A percentile compares a stretch with the other conserved stretches of the same genome.
These are phyloP conservation scores for Mangifera indica DNA, from an alignment of 345 rosid species.

Conservation along the genomic window DNA sequence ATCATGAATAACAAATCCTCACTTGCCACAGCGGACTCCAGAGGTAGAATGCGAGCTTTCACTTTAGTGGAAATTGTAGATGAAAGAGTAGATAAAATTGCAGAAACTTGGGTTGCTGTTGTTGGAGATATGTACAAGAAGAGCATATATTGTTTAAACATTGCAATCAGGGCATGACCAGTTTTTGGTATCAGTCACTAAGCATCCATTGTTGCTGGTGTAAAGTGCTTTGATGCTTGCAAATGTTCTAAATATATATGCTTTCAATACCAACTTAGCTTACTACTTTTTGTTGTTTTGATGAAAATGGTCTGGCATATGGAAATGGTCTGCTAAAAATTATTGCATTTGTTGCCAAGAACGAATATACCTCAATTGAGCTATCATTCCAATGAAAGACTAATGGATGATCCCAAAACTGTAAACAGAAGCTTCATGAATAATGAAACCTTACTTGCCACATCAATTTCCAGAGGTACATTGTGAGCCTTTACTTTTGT, in stretches of 20 bases:
- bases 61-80: constrained; percentile 60
- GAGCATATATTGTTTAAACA: constrained; percentile 50
- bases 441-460: constrained; percentile 7
- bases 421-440: constrained; percentile 1
- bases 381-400: constrained; percentile 61
- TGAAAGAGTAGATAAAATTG: constrained; percentile 56
- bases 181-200: not conserved
- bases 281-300: too few relatives aligned
- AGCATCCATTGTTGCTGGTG: not conserved
- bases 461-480: constrained; percentile 39
- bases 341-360: constrained; percentile 51
- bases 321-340: constrained; percentile 69
- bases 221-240: not conserved
- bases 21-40: not conserved
- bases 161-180: not conserved
- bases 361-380: constrained; percentile 72
- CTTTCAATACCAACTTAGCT: not conserved
- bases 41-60: constrained; percentile 61
- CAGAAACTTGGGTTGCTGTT: constrained; percentile 73
- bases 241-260: not conserved
- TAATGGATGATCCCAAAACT: constrained; percentile 18
- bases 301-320: constrained; percentile 26
- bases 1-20: constrained; percentile 8
- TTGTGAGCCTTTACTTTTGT: constrained; percentile 65
- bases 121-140: constrained; percentile 44